phyloP scores from a whole-genome alignment of 441 rosid genomes.

The Croton setiger region DNA sequence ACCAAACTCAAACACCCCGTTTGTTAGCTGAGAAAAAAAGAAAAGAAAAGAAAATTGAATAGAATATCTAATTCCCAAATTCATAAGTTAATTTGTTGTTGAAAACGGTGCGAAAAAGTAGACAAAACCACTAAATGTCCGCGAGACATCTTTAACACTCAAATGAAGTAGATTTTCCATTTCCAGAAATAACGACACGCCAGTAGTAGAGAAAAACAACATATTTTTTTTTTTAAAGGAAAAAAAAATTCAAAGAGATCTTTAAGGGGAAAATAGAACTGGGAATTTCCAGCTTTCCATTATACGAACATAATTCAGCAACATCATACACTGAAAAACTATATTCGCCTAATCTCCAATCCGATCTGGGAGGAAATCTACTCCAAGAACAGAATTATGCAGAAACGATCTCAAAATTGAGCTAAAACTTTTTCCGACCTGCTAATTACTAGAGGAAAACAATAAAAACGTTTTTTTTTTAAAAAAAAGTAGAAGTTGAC shows the following conservation, averaged over 20 bases:
- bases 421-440: conserved; percentile 10
- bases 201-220: neutral
- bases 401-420: conserved; percentile 11
- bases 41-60: neutral
- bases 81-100: neutral
- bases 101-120: neutral
- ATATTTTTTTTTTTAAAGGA: conserved; percentile 7
- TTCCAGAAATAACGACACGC: conserved; percentile 14
- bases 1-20: conserved; percentile 32
- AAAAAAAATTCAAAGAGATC: neutral
- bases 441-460: neutral
- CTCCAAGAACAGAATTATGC: neutral
- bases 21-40: conserved; percentile 21
- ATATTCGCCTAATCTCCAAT: conserved; percentile 24
- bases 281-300: conserved; percentile 3
- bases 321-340: conserved; percentile 2
- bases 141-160: neutral
- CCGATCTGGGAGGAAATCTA: conserved; percentile 21
- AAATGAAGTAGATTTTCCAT: conserved; percentile 23
- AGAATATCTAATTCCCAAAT: neutral
- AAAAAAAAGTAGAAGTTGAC: conserved; percentile 21
- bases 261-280: no score
- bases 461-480: neutral
- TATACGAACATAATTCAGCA: conserved; percentile 4
- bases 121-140: neutral